Base-by-base conservation (phyloP, 768 basidiomycete genomes). In the Lactarius quietus region DNA sequence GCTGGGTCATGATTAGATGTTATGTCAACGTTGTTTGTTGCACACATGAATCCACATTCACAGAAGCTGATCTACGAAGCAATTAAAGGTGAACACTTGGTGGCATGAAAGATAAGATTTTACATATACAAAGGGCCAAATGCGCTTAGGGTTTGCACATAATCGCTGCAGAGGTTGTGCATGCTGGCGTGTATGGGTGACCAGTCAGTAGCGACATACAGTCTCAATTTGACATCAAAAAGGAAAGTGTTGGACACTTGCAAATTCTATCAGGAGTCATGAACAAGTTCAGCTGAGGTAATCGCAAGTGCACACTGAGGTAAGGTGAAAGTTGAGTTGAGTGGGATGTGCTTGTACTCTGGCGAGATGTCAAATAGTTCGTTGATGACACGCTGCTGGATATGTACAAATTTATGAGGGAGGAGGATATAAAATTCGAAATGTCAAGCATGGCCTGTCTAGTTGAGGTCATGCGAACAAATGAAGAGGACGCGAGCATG, bases 141-240 rank as follows among this genome's bases (percentile, higher is more conserved):
- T 1, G 92, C 86, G 69, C 88, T 90, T 61, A 96, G 82, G 81
- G 92, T 93, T 62, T 86, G 86, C 28, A 98, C 80, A 72, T 94
- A 98, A 72, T 98, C 94, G 68, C 90, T 93, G 72, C 93, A 95
- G 23, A 96, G 81, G 67, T 88, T 92, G 72, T 95, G 89, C 0
- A 92, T 95, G 5, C 88, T 86, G 63, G 88, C 83, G 73, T 98
- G 94, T 31, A 96, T 90, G 6, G 95, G 93, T 0, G 92, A 93
- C 20, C 89, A 87, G 72, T 98, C 96, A 14, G 95, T 95, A 14
- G 95, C 95, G n/a, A 98, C 82, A 72, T 95, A 95, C 31, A 97
- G 78, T 56, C 92, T 83, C 28, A 93, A 93, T 5, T 81, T 81
- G 20, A 85, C 87, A 72, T 98, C 95, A 70, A 96, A 98, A 17